Evolutionary conservation across 139 green algal genomes (phyloP).

Genomic region (Tetradesmus lagerheimii): DNA sequence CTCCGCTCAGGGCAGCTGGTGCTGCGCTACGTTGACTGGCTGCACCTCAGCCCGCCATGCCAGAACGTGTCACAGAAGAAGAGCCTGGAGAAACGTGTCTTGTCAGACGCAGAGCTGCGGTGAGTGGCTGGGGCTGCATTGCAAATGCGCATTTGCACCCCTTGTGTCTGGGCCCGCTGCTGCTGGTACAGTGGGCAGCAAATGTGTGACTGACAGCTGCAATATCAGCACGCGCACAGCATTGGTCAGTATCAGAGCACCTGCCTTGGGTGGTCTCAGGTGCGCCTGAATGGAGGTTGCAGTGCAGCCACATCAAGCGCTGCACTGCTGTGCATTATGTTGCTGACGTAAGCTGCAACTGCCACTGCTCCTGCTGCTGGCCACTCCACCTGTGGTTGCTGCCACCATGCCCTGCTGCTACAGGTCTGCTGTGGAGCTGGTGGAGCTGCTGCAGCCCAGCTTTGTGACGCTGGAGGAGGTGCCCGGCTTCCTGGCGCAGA

Average conservation of each 20-base stretch:
- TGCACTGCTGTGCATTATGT: neutral
- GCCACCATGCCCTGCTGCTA: neutral
- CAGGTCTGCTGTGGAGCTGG: neutral
- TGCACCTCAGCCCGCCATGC: conserved; percentile 37
- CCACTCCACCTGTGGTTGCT: neutral
- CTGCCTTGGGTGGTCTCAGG: too few relatives aligned
- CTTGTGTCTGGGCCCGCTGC: neutral
- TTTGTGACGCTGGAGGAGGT: conserved; percentile 40
- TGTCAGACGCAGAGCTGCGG: neutral
- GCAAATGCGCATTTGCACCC: too few relatives aligned
- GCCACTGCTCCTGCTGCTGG: neutral
- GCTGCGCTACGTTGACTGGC: neutral
- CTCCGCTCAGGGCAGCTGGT: neutral
- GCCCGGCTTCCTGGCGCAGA: neutral
- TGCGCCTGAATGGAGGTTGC: too few relatives aligned
- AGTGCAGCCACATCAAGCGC: neutral
- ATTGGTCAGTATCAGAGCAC: too few relatives aligned
- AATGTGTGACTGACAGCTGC: too few relatives aligned
- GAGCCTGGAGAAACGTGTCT: neutral
- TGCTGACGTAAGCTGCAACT: neutral
- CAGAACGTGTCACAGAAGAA: conserved; percentile 24
- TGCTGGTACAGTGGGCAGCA: too few relatives aligned
- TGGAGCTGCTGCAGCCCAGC: neutral
- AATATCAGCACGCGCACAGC: too few relatives aligned
- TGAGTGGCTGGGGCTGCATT: neutral